A percentile compares a stretch with the other conserved stretches of the same genome.
phyloP scores from a whole-genome alignment of 1,139 yeast genomes.

The Candida pseudoviswanathii region DNA sequence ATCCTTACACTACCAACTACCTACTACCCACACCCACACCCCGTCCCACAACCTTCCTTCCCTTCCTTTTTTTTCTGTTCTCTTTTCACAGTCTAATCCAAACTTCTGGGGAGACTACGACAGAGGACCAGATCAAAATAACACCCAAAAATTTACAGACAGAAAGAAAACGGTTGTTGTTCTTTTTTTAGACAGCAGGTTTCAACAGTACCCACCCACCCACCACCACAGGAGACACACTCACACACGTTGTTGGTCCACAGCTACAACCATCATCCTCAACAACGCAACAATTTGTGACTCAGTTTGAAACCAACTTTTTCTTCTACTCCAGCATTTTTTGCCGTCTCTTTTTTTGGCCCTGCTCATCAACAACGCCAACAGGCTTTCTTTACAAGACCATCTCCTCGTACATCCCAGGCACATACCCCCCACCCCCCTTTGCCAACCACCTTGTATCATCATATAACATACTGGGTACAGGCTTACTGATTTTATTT shows the following conservation, averaged over 20 bases:
- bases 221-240: not conserved
- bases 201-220: not conserved
- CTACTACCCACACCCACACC: not conserved
- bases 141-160: not conserved
- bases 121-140: slow-evolving; percentile 1
- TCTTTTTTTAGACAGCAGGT: slow-evolving; percentile 1
- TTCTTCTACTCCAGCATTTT: not conserved
- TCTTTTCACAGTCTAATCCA: not conserved
- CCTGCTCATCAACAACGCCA: slow-evolving; percentile 3
- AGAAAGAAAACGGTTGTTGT: not conserved
- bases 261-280: not conserved
- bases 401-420: not conserved
- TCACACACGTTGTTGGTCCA: not conserved
- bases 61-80: not conserved
- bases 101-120: no score
- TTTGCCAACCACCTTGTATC: no score
- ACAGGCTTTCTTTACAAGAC: not conserved
- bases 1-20: not conserved
- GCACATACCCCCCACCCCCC: not conserved
- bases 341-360: slow-evolving; percentile 1
- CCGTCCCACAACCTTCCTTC: not conserved
- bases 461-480: not conserved
- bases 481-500: not conserved
- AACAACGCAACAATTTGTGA: not conserved
- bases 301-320: not conserved